These are phyloP conservation scores for Dothistroma septosporum DNA, from an alignment of 2,329 filamentous ascomycete genomes.

Conservation along the genomic window DNA sequence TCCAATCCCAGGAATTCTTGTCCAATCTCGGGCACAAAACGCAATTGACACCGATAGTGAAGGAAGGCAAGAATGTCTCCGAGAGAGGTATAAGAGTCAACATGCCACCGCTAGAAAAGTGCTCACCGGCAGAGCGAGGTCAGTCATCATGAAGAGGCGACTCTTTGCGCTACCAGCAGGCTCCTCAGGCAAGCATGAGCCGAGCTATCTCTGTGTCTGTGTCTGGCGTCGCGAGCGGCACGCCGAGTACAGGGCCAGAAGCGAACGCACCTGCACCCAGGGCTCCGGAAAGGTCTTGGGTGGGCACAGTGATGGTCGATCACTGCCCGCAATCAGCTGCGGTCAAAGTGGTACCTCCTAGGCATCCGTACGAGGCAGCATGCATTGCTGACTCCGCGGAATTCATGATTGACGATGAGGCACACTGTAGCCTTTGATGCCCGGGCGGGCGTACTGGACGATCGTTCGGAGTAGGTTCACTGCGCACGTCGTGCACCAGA, in stretches of 20 bases:
- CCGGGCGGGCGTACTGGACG: no score
- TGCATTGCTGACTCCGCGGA: background rate
- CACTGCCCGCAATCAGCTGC: background rate
- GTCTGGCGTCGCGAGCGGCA: background rate
- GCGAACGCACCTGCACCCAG: background rate
- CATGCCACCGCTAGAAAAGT: background rate
- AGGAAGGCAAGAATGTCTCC: conserved; percentile 10
- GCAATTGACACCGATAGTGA: background rate
- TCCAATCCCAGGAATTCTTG: background rate
- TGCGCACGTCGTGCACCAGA: no score
- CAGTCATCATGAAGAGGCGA: background rate
- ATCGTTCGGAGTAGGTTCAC: no score
- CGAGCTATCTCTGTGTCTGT: background rate
- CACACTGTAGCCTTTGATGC: no score
- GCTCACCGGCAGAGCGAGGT: background rate
- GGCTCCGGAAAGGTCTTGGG: background rate
- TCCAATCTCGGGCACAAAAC: background rate
- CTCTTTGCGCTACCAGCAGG: background rate
- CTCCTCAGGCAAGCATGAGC: background rate
- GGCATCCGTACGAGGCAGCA: background rate
- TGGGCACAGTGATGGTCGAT: background rate
- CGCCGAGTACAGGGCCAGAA: background rate
- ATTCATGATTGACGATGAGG: no score
- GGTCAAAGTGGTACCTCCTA: background rate
- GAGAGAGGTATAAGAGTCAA: conserved; percentile 1